Conservation (phyloP, 1,284 basidiomycete species). For the Marasmius fiardii region DNA sequence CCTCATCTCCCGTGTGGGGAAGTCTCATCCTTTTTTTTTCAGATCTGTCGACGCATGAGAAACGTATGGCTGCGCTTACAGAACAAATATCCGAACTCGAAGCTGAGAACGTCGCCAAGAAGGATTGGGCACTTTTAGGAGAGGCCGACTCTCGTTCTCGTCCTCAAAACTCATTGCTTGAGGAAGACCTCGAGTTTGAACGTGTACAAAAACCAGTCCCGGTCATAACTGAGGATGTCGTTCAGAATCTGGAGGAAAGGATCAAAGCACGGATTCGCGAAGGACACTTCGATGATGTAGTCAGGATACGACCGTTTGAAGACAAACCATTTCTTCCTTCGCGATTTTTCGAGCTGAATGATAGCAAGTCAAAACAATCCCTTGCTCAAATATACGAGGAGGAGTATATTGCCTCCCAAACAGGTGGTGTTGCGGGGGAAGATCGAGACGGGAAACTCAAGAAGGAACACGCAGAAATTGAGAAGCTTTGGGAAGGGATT, state of each 20-base stretch:
- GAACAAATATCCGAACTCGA: conserved; percentile 72
- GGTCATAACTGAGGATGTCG: conserved; percentile 86
- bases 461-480: conserved; percentile 88
- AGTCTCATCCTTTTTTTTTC: conserved; percentile 11
- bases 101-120: conserved; percentile 66
- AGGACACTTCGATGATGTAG: conserved; percentile 88
- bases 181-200: conserved; percentile 96
- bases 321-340: conserved; percentile 91
- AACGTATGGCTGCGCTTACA: conserved; percentile 53
- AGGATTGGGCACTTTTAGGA: conserved; percentile 90
- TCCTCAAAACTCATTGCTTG: conserved; percentile 89
- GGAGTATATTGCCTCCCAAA: conserved; percentile 74
- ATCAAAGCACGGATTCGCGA: conserved; percentile 93
- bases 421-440: conserved; percentile 54
- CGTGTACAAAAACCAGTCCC: conserved; percentile 85
- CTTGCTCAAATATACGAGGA: conserved; percentile 97
- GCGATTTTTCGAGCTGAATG: conserved; percentile 85
- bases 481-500: conserved; percentile 81
- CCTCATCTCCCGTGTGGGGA: background rate
- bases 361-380: conserved; percentile 83
- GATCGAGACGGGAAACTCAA: conserved; percentile 87
- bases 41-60: conserved; percentile 62
- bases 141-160: conserved; percentile 83
- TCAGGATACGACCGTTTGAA: conserved; percentile 74
- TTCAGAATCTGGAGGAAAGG: conserved; percentile 81